Evolutionary conservation across 345 rosid genomes (phyloP).

Genomic region (Aquilaria malaccensis): DNA sequence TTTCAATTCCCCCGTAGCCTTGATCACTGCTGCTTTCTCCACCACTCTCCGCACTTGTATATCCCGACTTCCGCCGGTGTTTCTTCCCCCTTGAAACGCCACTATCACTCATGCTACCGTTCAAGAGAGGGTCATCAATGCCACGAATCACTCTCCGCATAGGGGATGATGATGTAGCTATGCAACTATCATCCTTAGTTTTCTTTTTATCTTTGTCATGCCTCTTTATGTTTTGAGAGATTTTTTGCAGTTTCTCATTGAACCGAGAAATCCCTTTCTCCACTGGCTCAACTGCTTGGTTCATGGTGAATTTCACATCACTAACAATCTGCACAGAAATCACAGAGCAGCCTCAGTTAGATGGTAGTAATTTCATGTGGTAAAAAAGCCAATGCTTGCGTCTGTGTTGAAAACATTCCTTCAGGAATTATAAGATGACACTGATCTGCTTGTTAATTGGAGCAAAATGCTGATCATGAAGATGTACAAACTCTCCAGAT

Average conservation of each 20-base stretch:
- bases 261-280: conserved; percentile 91
- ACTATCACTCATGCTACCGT: conserved; percentile 86
- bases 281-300: conserved; percentile 94
- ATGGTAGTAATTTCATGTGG: neutral
- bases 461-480: too few species aligned
- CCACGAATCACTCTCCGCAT: conserved; percentile 73
- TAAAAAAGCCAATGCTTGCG: too few species aligned
- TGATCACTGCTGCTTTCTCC: conserved; percentile 98
- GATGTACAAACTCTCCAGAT: neutral
- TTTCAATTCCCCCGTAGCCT: conserved; percentile 57
- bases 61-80: conserved; percentile 60
- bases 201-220: conserved; percentile 73
- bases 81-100: conserved; percentile 62
- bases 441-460: too few species aligned
- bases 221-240: conserved; percentile 82
- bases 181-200: conserved; percentile 83
- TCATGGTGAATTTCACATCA: conserved; percentile 89
- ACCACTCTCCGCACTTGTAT: conserved; percentile 82
- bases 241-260: conserved; percentile 78
- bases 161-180: conserved; percentile 42
- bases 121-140: conserved; percentile 90
- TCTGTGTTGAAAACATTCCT: too few species aligned
- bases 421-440: too few species aligned
- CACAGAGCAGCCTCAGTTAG: conserved; percentile 15
- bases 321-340: conserved; percentile 65